Conservation (phyloP, 2,329 filamentous ascomycete genomes). For the Talaromyces piceae region DNA sequence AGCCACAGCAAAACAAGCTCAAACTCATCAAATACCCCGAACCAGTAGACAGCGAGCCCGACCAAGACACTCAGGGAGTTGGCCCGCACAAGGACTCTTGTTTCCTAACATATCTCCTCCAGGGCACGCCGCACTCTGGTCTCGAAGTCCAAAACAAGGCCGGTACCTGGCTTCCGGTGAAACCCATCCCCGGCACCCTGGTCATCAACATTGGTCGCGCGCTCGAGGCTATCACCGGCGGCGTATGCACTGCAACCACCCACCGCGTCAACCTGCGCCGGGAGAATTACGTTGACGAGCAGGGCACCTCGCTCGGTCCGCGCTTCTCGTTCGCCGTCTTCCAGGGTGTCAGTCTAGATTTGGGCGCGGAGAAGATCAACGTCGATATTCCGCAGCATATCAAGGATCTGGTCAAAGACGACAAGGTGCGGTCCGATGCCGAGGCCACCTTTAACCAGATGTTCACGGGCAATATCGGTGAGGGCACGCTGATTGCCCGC, state of each 20-base stretch:
- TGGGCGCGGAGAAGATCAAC: slow-evolving; percentile 22
- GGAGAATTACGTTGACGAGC: slow-evolving; percentile 20
- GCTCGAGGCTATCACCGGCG: slow-evolving; percentile 28
- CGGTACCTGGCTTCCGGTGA: slow-evolving; percentile 40
- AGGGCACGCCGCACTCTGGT: slow-evolving; percentile 37
- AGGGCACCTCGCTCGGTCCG: slow-evolving; percentile 21
- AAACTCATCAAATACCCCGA: slow-evolving; percentile 37
- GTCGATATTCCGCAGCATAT: slow-evolving; percentile 26
- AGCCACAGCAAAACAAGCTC: slow-evolving; percentile 27
- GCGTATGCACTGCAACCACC: slow-evolving; percentile 30
- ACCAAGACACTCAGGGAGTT: slow-evolving; percentile 30
- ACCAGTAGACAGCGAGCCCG: slow-evolving; percentile 13
- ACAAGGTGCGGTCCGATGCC: slow-evolving; percentile 28
- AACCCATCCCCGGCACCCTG: slow-evolving; percentile 38
- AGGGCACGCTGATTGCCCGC: slow-evolving; percentile 29
- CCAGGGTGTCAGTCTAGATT: slow-evolving; percentile 28
- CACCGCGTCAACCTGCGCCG: slow-evolving; percentile 25
- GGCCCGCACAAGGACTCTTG: slow-evolving; percentile 44
- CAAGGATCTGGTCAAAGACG: slow-evolving; percentile 22
- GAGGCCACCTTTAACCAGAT: slow-evolving; percentile 30
- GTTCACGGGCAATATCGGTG: slow-evolving; percentile 24
- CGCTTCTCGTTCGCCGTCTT: slow-evolving; percentile 31
- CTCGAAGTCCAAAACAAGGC: slow-evolving; percentile 44
- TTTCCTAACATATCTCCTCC: slow-evolving; percentile 43
- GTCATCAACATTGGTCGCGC: slow-evolving; percentile 43